Base-by-base conservation (phyloP, 208 protist species). In the Trypanosoma platydactyli region DNA sequence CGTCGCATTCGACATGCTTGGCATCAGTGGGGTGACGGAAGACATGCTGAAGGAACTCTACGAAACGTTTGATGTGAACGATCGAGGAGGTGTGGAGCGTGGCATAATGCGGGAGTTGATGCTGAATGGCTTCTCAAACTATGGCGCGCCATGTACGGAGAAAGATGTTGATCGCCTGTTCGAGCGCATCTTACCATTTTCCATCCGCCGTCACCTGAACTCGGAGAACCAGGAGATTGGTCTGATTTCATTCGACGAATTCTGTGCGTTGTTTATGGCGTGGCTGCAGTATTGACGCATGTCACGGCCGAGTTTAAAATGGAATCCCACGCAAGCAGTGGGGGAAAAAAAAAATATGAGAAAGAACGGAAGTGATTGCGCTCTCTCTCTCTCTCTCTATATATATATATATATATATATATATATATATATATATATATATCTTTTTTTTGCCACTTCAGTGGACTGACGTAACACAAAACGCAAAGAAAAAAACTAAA, bases 11-110 rank as follows among this genome's bases (percentile, higher is more conserved):
- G 64, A 77, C 46, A 52, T 66, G 50, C 20, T 77, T 30, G 71
- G 71, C n/a, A 42, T 77, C 18, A 27, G 3, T 12, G 42, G 45
- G 16, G 7, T 71, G 1, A 53, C 64, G 16, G 51, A 77, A 18
- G 59, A 72, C 15, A 77, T 77, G 64, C 57, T 77, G 16, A 45
- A 30, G 1, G 71, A 72, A 20, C 35, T 77, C 16, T 77, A 72
- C 58, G 60, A 72, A 3, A 54, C 58, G 3, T 77, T 71, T 49
- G 71, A 77, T 24, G 54, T 69, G 50, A 4, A 63, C 33, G 44
- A 56, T 5, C 25, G 53, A 44, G 71, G 71, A 13, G 61, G 60
- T 7, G 66, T 77, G 55, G 65, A 71, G 44, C 61, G 64, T 15
- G 33, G 52, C 1, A 57, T 72, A 25, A 63, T 77, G 58, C 45